phyloP scores from a whole-genome alignment of 768 basidiomycete genomes.

The Russula brevipes region DNA sequence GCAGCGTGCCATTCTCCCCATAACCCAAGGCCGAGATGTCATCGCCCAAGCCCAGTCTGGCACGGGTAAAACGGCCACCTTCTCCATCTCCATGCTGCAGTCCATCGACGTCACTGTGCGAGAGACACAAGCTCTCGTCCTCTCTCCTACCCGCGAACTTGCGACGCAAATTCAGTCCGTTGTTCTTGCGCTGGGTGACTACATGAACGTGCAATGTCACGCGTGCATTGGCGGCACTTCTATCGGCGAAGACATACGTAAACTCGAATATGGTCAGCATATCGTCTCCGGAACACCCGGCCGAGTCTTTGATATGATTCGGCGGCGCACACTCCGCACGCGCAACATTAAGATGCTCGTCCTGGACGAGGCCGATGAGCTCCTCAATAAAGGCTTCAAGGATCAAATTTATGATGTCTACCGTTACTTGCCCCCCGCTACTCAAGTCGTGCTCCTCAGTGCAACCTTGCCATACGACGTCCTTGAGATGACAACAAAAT shows the following conservation, averaged over 20 bases:
- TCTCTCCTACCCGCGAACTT: constrained; percentile 97
- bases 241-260: constrained; percentile 95
- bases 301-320: constrained; percentile 99
- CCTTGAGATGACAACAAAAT: constrained; percentile 98
- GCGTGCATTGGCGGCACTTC: constrained; percentile 97
- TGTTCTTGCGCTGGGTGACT: constrained; percentile 92
- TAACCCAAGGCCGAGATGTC: constrained; percentile 93
- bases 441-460: constrained; percentile 94
- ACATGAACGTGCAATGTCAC: constrained; percentile 99
- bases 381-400: constrained; percentile 97
- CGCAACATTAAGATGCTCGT: constrained; percentile 98
- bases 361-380: constrained; percentile 92
- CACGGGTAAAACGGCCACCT: constrained; percentile 99
- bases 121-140: constrained; percentile 92
- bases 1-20: constrained; percentile 95
- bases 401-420: constrained; percentile 99
- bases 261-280: constrained; percentile 96
- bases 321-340: constrained; percentile 85
- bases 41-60: constrained; percentile 99
- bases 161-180: constrained; percentile 99
- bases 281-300: constrained; percentile 97
- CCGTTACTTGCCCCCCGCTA: constrained; percentile 93
- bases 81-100: constrained; percentile 96
- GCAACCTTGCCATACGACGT: constrained; percentile 97
- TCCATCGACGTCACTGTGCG: constrained; percentile 93